Percentiles rank a stretch among this genome's conserved stretches.
phyloP scores from a whole-genome alignment of 1,284 basidiomycete genomes.

The Pisolithus thermaeus region DNA sequence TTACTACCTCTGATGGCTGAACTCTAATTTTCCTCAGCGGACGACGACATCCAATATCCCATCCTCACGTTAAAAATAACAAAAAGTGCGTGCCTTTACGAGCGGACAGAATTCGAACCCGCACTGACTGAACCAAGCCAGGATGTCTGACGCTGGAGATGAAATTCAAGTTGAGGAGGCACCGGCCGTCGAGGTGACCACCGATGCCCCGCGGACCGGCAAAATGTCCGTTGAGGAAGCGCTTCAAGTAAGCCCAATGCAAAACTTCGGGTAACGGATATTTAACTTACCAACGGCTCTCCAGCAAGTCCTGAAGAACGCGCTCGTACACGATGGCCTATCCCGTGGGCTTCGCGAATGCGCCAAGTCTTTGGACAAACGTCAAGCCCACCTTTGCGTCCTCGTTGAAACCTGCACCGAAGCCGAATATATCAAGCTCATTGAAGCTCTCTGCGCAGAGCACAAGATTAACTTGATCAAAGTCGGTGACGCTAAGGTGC shows the following conservation, averaged over 20 bases:
- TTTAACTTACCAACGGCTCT: conserved; percentile 1
- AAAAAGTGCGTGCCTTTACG: conserved; percentile 38
- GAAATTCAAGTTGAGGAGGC: conserved; percentile 78
- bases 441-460: conserved; percentile 37
- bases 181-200: conserved; percentile 72
- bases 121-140: conserved; percentile 21
- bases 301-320: conserved; percentile 92
- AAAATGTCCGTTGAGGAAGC: conserved; percentile 97
- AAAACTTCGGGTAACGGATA: conserved; percentile 1
- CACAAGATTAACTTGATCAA: conserved; percentile 99
- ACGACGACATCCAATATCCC: conserved; percentile 69
- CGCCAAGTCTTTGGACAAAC: conserved; percentile 98
- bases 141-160: conserved; percentile 99
- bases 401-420: conserved; percentile 99
- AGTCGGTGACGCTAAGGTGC: conserved; percentile 94
- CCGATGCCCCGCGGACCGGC: conserved; percentile 72
- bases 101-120: too few species aligned
- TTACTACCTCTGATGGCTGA: conserved; percentile 18
- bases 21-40: conserved; percentile 63
- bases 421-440: conserved; percentile 83
- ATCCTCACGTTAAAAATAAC: conserved; percentile 26
- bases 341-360: conserved; percentile 97
- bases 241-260: conserved; percentile 65
- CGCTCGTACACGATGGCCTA: conserved; percentile 96
- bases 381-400: conserved; percentile 97